These are phyloP conservation scores for Ceratocystis cubensis DNA, from an alignment of 2,329 filamentous ascomycete species.

Conservation along the genomic window DNA sequence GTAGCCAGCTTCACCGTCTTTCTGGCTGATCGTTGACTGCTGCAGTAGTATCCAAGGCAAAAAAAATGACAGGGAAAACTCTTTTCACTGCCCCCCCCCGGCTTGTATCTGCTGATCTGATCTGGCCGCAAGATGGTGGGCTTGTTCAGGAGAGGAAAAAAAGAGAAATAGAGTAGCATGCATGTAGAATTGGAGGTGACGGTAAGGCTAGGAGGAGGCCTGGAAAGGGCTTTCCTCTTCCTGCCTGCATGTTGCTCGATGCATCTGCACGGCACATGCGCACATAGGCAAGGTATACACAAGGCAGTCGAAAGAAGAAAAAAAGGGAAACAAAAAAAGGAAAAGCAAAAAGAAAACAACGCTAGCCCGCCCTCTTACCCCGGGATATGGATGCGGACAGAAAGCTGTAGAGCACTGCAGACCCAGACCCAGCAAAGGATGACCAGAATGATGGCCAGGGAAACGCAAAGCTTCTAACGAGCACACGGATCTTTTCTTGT, in stretches of 20 bases:
- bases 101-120: too few relatives aligned
- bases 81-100: too few relatives aligned
- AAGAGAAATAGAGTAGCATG: neutral
- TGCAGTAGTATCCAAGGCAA: neutral
- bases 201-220: neutral
- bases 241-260: neutral
- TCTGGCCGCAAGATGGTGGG: neutral
- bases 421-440: too few relatives aligned
- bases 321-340: neutral
- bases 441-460: too few relatives aligned
- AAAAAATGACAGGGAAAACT: too few relatives aligned
- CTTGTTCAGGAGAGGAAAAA: neutral
- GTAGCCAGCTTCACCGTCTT: slow-evolving; percentile 1
- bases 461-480: too few relatives aligned
- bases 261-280: neutral
- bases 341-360: neutral
- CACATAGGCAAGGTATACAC: neutral
- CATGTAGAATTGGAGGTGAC: neutral
- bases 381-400: neutral
- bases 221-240: neutral
- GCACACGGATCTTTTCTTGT: too few relatives aligned
- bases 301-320: neutral
- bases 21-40: neutral
- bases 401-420: too few relatives aligned
- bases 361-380: neutral